Base-by-base conservation (phyloP, 352 stramenopile species). In the Globisporangium alternatum region DNA sequence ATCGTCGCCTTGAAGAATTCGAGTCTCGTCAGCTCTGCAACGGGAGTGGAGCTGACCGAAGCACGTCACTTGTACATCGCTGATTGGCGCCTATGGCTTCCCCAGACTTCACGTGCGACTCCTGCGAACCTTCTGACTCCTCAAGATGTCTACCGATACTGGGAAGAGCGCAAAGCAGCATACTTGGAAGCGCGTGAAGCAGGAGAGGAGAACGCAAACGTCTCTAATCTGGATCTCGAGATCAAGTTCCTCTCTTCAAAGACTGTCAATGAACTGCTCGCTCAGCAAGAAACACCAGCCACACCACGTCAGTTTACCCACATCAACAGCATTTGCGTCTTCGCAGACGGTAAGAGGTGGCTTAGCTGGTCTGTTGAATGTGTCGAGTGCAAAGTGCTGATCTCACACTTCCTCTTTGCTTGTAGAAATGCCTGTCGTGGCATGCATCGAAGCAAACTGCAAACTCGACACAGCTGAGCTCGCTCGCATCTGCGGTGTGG, bases 301-400 rank as follows among this genome's bases (percentile, higher is more conserved):
- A 48, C 72, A 9, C 62, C 66, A 21, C 68, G n/a, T 15, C 51
- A 52, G 0, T 82, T 89, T 45, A 66, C 82, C 21, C 74, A 79
- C 8, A 70, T 89, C 48, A 93, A 93, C 67, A 78, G 75, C 31
- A 89, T 93, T 45, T 93, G 84, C 62, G 86, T 93, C 48, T 88
- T 91, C 45, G 78, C 78, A 6, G 73, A 89, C 65, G 80, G 81
- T 89, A 67, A 33, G 71, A 28, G 25, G 25, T 28, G 25, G 25
- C 25, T 28, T 28, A 28, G 25, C 2, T 28, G 25, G 25, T 28
- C 25, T 62, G 33, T 13, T 12, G 30, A 19, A 10, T 28, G 13
- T 45, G n/a, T 57, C 19, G 35, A 3, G 8, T 10, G 6, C 52
- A 30, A 43, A 44, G 30, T 30, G 9, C 4, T 31, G 6, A 41